These are phyloP conservation scores for Ceratobasidium sp. DNA, from an alignment of 1,284 basidiomycete genomes.

Conservation along the genomic window DNA sequence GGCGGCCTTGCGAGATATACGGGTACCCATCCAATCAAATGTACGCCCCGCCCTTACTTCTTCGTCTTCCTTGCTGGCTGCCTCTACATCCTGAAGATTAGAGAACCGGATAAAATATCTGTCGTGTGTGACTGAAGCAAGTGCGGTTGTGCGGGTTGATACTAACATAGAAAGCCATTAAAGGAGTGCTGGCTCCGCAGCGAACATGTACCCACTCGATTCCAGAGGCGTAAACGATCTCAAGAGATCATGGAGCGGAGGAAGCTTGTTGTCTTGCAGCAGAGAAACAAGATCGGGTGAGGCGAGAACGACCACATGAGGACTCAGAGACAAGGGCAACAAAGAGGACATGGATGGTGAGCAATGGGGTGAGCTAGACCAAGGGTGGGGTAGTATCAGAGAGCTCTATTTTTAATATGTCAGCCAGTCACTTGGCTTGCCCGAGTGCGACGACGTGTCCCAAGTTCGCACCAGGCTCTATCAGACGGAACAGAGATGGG, in stretches of 20 bases:
- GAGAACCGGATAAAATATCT: slow-evolving; percentile 78
- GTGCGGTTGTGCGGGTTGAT: slow-evolving; percentile 73
- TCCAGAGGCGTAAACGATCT: slow-evolving; percentile 82
- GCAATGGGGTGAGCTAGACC: neutral
- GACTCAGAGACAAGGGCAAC: slow-evolving; percentile 74
- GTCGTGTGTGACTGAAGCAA: slow-evolving; percentile 69
- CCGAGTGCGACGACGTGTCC: neutral
- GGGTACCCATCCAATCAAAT: slow-evolving; percentile 79
- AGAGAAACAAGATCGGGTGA: slow-evolving; percentile 71
- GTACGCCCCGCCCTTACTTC: slow-evolving; percentile 73
- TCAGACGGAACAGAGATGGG: neutral
- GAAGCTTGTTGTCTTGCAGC: slow-evolving; percentile 63
- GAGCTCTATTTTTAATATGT: neutral
- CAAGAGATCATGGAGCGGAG: slow-evolving; percentile 69
- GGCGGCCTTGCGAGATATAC: slow-evolving; percentile 64
- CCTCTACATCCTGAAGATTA: slow-evolving; percentile 69
- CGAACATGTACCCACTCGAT: slow-evolving; percentile 60
- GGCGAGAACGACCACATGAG: slow-evolving; percentile 73
- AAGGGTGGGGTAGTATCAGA: neutral
- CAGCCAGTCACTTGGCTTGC: neutral
- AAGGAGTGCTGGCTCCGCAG: neutral
- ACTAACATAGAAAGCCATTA: slow-evolving; percentile 57
- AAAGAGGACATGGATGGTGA: slow-evolving; percentile 42
- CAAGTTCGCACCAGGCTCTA: neutral
- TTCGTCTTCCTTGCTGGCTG: slow-evolving; percentile 73